Percentiles rank a stretch among this genome's conserved stretches.
Evolutionary conservation across 1,284 basidiomycete genomes (phyloP).

Genomic region (Boletus sp.): DNA sequence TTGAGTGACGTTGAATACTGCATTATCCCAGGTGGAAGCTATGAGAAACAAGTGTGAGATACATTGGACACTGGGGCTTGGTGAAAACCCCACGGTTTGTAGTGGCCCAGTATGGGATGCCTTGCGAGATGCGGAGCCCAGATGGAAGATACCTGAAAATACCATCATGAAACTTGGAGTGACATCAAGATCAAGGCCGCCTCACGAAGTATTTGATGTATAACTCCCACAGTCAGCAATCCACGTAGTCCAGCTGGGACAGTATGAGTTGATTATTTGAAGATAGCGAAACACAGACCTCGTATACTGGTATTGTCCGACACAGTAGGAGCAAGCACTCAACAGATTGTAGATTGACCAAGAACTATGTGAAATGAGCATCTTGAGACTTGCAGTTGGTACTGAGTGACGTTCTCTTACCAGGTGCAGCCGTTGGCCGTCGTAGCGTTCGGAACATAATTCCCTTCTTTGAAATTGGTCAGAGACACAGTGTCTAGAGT

Average conservation of each 20-base stretch:
- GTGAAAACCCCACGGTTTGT: conserved; percentile 21
- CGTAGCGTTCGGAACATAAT: conserved; percentile 17
- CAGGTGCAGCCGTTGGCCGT: conserved; percentile 23
- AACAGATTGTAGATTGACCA: conserved; percentile 31
- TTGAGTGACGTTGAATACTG: conserved; percentile 12
- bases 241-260: conserved; percentile 23
- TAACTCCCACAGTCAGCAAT: conserved; percentile 12
- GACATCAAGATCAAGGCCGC: not conserved
- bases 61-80: not conserved
- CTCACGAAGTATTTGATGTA: conserved; percentile 22
- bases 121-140: conserved; percentile 7
- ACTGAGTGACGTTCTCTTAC: conserved; percentile 8
- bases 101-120: conserved; percentile 25
- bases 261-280: conserved; percentile 5
- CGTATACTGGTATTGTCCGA: conserved; percentile 7
- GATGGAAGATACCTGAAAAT: conserved; percentile 24
- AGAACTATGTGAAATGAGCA: conserved; percentile 15
- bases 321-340: conserved; percentile 27
- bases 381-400: not conserved
- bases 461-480: conserved; percentile 17
- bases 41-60: conserved; percentile 5
- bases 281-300: conserved; percentile 13
- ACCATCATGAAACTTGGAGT: not conserved
- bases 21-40: conserved; percentile 20
- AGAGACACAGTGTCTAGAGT: conserved; percentile 17